Base-by-base conservation (phyloP, 306 rosid genomes). In the Nissolia schottii region DNA sequence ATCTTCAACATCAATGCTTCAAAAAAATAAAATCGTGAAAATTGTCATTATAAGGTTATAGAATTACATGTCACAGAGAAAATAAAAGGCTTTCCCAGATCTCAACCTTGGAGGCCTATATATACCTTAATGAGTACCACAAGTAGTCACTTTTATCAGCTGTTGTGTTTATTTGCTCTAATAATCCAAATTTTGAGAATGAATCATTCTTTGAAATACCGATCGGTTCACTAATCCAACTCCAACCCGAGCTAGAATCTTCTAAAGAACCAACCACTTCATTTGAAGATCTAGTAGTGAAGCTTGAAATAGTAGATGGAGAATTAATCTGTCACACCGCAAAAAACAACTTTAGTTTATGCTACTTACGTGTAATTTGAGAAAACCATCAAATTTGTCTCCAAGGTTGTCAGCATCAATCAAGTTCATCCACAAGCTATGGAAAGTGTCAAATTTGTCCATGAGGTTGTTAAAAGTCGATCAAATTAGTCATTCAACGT, bases 71-170 rank as follows among this genome's bases (percentile, higher is more conserved):
- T 77, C 53, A 57, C 48, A 70, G 82, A 28, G 48, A 61, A 82
- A 77, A n/a, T n/a, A n/a, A n/a, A 63, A 43, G 73, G 19, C 43
- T 27, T 18, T 27, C n/a, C n/a, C n/a, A n/a, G n/a, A n/a, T n/a
- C 16, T 68, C 48, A 75, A 72, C 62, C 56, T 25, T 18, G 58
- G 28, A 70, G 59, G 38, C 10, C 60, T 65, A 1, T 34, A 1
- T 34, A 10, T 87, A 94, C 97, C 97, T 91, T 62, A 83, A 79
- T 32, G 98, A 85, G 81, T 94, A 94, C 98, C 97, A 94, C 60
- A 94, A 78, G 75, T 94, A 94, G 77, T 94, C 98, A 23, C 97
- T 94, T 81, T 55, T 80, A 82, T 94, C 98, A 51, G 98, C 92
- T 6, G 98, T 94, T 3, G 96, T 91, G 63, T 89, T 85, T 83